These are phyloP conservation scores for Exobasidium cylindrosporum DNA, from an alignment of 1,284 basidiomycete species.

Conservation along the genomic window DNA sequence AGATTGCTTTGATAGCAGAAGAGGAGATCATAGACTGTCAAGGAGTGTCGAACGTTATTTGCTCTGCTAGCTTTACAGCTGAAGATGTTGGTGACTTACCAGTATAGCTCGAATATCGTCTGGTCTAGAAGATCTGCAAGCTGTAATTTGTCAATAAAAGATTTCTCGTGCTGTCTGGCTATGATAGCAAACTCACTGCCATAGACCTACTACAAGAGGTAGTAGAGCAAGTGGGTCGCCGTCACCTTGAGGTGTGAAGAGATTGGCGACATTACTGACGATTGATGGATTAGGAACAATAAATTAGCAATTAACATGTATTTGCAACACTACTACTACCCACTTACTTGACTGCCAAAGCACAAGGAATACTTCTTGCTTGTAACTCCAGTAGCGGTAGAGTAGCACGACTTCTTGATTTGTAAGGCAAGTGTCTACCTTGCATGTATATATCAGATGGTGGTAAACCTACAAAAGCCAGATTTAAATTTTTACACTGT, in stretches of 20 bases:
- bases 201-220: constrained; percentile 26
- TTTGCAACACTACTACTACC: too few species aligned
- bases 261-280: constrained; percentile 32
- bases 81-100: too few species aligned
- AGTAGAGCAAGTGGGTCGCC: constrained; percentile 29
- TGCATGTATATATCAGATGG: constrained; percentile 35
- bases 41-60: not conserved
- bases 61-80: not conserved
- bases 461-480: constrained; percentile 24
- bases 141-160: too few species aligned
- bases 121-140: constrained; percentile 13
- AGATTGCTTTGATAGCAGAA: constrained; percentile 9
- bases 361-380: constrained; percentile 1
- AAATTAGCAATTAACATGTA: too few species aligned
- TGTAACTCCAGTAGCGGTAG: constrained; percentile 18
- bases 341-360: constrained; percentile 7
- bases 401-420: constrained; percentile 20
- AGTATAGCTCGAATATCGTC: constrained; percentile 18
- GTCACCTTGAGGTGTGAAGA: constrained; percentile 38
- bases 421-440: constrained; percentile 20
- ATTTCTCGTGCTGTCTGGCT: too few species aligned
- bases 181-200: constrained; percentile 19
- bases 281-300: too few species aligned
- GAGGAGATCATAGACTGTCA: constrained; percentile 9
- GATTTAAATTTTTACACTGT: not conserved